Conservation (phyloP, 352 stramenopile species). For the Globisporangium paroecandrum region DNA sequence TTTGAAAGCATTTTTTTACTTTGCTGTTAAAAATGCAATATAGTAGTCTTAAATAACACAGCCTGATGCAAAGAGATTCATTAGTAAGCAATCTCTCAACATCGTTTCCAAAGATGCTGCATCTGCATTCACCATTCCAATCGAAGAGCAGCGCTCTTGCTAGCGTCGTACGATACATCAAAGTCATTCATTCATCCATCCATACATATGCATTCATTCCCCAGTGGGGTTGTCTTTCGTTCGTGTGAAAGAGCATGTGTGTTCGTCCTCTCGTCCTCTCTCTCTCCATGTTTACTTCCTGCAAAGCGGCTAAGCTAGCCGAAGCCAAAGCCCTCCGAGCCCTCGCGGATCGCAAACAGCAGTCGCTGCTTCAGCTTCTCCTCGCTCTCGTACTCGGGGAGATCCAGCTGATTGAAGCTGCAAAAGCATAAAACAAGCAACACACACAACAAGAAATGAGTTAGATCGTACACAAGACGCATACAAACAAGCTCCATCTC, state of each 20-base stretch:
- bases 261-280: not conserved
- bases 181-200: not conserved
- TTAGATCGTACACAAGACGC: not conserved
- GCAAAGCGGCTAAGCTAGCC: constrained; percentile 60
- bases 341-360: constrained; percentile 97
- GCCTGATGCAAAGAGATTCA: too few species aligned
- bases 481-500: not conserved
- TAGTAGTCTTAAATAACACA: too few species aligned
- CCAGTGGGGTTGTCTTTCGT: not conserved
- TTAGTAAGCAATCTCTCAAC: too few species aligned
- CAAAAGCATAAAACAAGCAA: not conserved
- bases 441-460: not conserved
- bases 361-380: constrained; percentile 97
- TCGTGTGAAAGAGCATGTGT: not conserved
- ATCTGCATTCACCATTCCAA: too few species aligned
- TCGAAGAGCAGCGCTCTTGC: too few species aligned
- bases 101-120: too few species aligned
- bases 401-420: constrained; percentile 99
- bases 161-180: not conserved
- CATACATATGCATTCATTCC: not conserved
- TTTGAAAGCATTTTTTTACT: too few species aligned
- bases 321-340: constrained; percentile 97
- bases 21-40: too few species aligned
- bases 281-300: not conserved
- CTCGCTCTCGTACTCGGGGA: constrained; percentile 97